A percentile compares a stretch with the other conserved stretches of the same genome.
These are phyloP conservation scores for Solanum acaule DNA, from an alignment of 257 asterid species.

Conservation along the genomic window DNA sequence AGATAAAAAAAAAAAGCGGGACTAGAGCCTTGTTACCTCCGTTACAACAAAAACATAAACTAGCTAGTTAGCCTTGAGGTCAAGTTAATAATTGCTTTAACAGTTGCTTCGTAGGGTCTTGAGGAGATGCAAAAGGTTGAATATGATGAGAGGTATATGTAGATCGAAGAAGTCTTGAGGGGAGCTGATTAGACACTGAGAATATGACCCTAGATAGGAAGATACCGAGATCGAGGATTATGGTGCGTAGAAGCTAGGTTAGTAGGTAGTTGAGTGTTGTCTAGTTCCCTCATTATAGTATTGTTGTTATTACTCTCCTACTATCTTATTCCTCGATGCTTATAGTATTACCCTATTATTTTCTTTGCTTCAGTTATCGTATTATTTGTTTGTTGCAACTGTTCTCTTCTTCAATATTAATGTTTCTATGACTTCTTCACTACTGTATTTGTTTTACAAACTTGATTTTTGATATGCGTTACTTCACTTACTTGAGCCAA, in stretches of 20 bases:
- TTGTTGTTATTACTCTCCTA: not conserved
- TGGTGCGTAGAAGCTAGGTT: not conserved
- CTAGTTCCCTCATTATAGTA: not conserved
- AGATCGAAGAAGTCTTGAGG: not conserved
- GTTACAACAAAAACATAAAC: not conserved
- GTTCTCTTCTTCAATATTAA: not conserved
- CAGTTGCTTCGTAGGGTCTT: accelerated
- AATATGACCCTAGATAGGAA: not conserved
- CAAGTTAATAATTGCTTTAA: not conserved
- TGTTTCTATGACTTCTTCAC: not conserved
- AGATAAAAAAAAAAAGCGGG: not conserved
- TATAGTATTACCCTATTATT: not conserved
- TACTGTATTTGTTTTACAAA: not conserved
- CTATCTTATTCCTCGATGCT: not conserved
- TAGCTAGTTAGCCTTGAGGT: not conserved
- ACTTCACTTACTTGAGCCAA: not conserved
- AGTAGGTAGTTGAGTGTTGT: not conserved
- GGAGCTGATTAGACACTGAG: accelerated
- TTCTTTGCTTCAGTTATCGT: not conserved
- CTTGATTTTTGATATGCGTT: not conserved
- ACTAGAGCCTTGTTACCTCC: not conserved
- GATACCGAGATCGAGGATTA: accelerated
- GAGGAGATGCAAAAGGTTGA: not conserved
- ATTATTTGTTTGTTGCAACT: not conserved
- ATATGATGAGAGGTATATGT: not conserved